Base-by-base conservation (phyloP, 495 filamentous ascomycete species). In the Parathielavia appendiculata region DNA sequence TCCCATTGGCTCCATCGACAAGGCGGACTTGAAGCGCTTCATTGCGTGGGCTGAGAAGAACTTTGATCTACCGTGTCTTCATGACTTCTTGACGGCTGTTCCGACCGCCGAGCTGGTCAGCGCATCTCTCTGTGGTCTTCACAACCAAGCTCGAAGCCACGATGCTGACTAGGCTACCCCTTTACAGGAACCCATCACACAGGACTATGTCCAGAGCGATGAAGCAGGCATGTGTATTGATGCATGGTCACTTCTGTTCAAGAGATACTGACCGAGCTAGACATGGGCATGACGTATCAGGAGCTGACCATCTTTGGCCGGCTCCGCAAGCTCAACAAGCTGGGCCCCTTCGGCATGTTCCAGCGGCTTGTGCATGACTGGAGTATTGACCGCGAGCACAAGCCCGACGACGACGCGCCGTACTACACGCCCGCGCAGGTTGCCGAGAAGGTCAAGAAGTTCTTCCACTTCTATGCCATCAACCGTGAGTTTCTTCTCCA, bases 11-110 rank as follows among this genome's bases (percentile, higher is more conserved):
- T 81, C 81, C 4, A 86, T 90, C 55, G 77, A 75, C 64, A 90
- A 89, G 68, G 63, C 79, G 7, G 92, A 96, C 61, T 72, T 95
- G 4, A 92, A 88, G 66, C 71, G 77, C 5, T 93, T 95, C 77
- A 90, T 92, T 46, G 72, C 72, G 12, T 93, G 83, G 78, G 82
- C 87, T 3, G 66, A 69, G 50, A 67, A 51, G 43, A 46, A 63
- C 34, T 96, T 90, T 68, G 67, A 82, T 22, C 66, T 97, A 7
- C 89, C 89, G 0, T 84, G 88, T 57, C 79, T 97, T 6, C 89
- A 83, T 1, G 80, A 81, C 4, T 96, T 97, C 75, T 68, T 95
- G 22, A 73, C 77, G 16, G 91, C 91, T 4, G 76, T 80, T 0
- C 91, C 91, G 0, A 93, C 89, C 4, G 91, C 90, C 1, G 91